Conservation (phyloP, 441 rosid genomes). For the Arabidopsis hybrid region DNA sequence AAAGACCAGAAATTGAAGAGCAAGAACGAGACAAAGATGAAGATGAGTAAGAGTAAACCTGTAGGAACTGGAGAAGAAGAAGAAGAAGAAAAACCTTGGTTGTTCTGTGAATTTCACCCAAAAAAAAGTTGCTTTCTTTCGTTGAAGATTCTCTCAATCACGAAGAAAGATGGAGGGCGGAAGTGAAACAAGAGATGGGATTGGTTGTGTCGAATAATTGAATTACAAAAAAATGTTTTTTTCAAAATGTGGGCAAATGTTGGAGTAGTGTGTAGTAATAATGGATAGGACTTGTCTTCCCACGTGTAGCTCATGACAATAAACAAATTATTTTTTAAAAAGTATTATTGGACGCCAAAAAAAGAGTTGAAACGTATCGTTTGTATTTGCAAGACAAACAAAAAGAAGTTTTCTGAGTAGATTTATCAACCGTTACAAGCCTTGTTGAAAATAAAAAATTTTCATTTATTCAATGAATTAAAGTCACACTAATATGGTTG, state of each 20-base stretch:
- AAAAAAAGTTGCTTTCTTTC: neutral
- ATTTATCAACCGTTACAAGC: constrained; percentile 7
- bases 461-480: neutral
- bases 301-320: constrained; percentile 37
- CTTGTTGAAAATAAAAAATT: neutral
- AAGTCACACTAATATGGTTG: too few relatives aligned
- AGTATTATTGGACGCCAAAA: neutral
- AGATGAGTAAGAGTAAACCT: constrained; percentile 32
- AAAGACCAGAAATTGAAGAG: constrained; percentile 4
- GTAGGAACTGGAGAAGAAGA: constrained; percentile 16
- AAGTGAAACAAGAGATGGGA: constrained; percentile 32
- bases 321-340: too few relatives aligned
- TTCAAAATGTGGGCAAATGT: constrained; percentile 2
- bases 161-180: constrained; percentile 10
- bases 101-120: constrained; percentile 18
- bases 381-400: neutral
- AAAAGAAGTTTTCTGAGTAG: neutral
- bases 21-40: constrained; percentile 11
- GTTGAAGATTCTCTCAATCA: constrained; percentile 24
- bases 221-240: neutral
- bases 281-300: constrained; percentile 22
- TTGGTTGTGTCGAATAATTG: constrained; percentile 33
- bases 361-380: neutral
- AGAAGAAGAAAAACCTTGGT: neutral
- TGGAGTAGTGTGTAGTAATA: constrained; percentile 18